Evolutionary conservation across 108 stramenopile genomes (phyloP).

Genomic region (Craspedostauros australis): DNA sequence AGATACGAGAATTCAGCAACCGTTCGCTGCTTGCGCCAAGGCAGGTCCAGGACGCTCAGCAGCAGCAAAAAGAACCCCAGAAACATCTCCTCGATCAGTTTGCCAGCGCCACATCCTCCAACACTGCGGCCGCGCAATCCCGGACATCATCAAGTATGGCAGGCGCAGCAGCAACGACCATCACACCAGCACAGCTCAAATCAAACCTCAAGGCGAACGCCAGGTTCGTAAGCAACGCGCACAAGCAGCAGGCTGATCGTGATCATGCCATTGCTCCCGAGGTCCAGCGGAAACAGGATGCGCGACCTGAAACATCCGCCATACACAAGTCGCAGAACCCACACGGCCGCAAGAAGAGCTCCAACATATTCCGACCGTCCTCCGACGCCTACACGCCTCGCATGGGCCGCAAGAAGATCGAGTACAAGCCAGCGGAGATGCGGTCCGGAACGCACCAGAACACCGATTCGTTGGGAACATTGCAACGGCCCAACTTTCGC

Average conservation of each 20-base stretch:
- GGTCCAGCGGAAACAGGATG: no score
- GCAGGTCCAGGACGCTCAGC: no score
- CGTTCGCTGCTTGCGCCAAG: no score
- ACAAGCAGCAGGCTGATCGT: constrained; percentile 5
- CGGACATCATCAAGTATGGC: not conserved
- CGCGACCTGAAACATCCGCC: no score
- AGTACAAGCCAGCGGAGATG: constrained; percentile 65
- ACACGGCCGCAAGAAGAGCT: constrained; percentile 12
- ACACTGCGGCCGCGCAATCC: no score
- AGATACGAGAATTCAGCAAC: no score
- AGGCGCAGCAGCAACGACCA: not conserved
- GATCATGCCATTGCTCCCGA: no score
- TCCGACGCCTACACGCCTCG: constrained; percentile 86
- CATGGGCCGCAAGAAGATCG: constrained; percentile 57
- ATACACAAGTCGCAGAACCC: not conserved
- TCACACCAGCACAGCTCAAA: constrained; percentile 3
- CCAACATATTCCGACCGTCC: constrained; percentile 76
- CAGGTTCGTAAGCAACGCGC: not conserved
- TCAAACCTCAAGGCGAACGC: not conserved
- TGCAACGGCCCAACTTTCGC: constrained; percentile 77
- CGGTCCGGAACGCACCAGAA: constrained; percentile 55
- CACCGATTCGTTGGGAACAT: constrained; percentile 75
- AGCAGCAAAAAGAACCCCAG: no score
- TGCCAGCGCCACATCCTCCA: no score
- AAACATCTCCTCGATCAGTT: no score